Conservation (phyloP, 345 rosid genomes). For the Odontarrhena argentea region DNA sequence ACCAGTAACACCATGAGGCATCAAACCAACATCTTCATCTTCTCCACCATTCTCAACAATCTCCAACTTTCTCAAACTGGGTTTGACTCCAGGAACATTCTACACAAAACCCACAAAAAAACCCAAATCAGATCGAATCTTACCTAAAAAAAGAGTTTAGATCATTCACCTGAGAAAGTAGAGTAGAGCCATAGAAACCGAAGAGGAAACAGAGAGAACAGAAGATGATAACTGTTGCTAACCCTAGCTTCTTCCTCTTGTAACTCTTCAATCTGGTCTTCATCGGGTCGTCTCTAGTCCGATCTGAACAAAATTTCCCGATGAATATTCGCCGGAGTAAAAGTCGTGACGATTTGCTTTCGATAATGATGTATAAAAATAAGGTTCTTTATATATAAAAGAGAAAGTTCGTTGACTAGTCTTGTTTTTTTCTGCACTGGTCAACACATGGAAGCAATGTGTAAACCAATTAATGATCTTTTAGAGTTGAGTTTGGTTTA, state of each 20-base stretch:
- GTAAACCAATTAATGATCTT: too few relatives aligned
- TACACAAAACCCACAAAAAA: conserved; percentile 17
- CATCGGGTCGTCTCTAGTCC: conserved; percentile 41
- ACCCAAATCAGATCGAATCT: not conserved
- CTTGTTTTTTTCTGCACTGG: too few relatives aligned
- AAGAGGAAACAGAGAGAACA: conserved; percentile 63
- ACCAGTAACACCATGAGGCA: conserved; percentile 71
- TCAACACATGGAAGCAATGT: too few relatives aligned
- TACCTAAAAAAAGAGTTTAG: not conserved
- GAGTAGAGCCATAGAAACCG: conserved; percentile 62
- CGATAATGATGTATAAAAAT: too few relatives aligned
- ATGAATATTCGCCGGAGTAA: conserved; percentile 1
- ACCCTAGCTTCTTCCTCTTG: conserved; percentile 56
- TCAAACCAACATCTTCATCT: conserved; percentile 19
- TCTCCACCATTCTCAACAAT: conserved; percentile 41
- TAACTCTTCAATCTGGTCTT: conserved; percentile 63
- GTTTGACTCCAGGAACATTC: conserved; percentile 60
- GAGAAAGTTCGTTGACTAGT: too few relatives aligned
- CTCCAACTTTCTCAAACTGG: conserved; percentile 60
- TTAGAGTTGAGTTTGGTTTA: too few relatives aligned
- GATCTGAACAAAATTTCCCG: conserved; percentile 12
- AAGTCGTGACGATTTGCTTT: not conserved
- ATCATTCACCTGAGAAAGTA: conserved; percentile 52
- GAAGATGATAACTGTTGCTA: conserved; percentile 45
- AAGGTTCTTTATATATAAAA: too few relatives aligned